Conservation (phyloP, 768 basidiomycete species). For the Kwoniella dendrophila region DNA sequence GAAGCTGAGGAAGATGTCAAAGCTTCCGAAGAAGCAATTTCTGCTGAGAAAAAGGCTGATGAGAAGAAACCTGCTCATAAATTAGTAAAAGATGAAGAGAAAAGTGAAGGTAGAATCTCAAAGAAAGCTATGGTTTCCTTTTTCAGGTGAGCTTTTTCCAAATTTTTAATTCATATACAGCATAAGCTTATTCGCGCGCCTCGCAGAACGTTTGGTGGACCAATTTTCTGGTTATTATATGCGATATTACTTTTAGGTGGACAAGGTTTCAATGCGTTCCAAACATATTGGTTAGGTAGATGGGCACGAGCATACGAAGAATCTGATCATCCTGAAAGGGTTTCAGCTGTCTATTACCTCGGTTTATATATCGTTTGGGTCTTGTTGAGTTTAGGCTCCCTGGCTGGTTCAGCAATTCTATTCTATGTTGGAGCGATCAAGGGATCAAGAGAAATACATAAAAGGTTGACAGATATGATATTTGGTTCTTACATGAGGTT, state of each 20-base stretch:
- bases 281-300: slow-evolving; percentile 52
- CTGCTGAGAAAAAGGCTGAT: slow-evolving; percentile 31
- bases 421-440: slow-evolving; percentile 51
- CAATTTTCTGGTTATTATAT: slow-evolving; percentile 54
- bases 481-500: slow-evolving; percentile 49
- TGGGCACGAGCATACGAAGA: slow-evolving; percentile 53
- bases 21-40: slow-evolving; percentile 18
- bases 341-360: slow-evolving; percentile 51
- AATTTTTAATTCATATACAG: no score
- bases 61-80: slow-evolving; percentile 43
- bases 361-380: slow-evolving; percentile 52
- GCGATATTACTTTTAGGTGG: slow-evolving; percentile 44
- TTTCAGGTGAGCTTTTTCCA: slow-evolving; percentile 39
- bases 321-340: slow-evolving; percentile 35
- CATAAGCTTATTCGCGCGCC: not conserved
- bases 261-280: slow-evolving; percentile 45
- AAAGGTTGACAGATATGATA: slow-evolving; percentile 43
- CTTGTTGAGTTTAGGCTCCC: slow-evolving; percentile 30
- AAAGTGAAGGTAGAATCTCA: slow-evolving; percentile 54
- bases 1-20: slow-evolving; percentile 38
- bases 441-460: slow-evolving; percentile 46
- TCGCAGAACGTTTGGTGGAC: slow-evolving; percentile 51
- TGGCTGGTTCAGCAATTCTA: slow-evolving; percentile 26
- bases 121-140: slow-evolving; percentile 44
- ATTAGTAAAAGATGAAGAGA: slow-evolving; percentile 54